Evolutionary conservation across 768 basidiomycete genomes (phyloP), one percentile per base, ranked within the genome.

Genomic region (Termitomyces sp.): DNA sequence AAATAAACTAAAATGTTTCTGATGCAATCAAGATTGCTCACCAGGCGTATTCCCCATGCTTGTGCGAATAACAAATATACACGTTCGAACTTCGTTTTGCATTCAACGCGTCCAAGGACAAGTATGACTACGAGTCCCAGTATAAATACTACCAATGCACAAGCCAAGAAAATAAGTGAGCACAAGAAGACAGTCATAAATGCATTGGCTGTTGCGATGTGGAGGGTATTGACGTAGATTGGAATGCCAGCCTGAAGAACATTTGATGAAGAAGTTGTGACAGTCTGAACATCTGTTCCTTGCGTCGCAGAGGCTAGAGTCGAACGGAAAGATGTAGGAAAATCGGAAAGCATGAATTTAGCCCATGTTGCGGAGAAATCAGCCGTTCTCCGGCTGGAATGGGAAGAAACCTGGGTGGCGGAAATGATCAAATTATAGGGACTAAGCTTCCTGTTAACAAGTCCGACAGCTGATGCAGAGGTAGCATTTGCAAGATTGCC

Each of bases 141-240:
- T 5, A 71, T 77, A 57, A 92, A 78, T 5, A 83, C 63, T 0
- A 71, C 82, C 14, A 84, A 48, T 15, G 83, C 74, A 63, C 92
- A 82, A 15, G 84, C 88, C 60, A 88, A 73, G 40, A 91, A 69
- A 57, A 92, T 85, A 66, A 98, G 81, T 10, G 79, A 78, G 51
- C 83, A 77, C 48, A 96, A 75, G 73, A 97, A 96, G n/a, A 87
- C 76, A 5, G 93, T 95, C 83, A 92, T 90, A 76, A 93, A 97
- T 7, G 89, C 89, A 74, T 97, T 96, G 58, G 89, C 89, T 0
- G 88, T 89, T 10, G 90, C 86, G 60, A 98, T 89, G 57, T 86
- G 84, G 31, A 92, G 73, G 14, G 84, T 83, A 68, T 89, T 94
- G 63, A 86, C 86, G 67, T 88, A 96, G 37, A 91, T 88, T 4